Evolutionary conservation across 257 asterid genomes (phyloP).

Genomic region (Nicotiana benthamiana): DNA sequence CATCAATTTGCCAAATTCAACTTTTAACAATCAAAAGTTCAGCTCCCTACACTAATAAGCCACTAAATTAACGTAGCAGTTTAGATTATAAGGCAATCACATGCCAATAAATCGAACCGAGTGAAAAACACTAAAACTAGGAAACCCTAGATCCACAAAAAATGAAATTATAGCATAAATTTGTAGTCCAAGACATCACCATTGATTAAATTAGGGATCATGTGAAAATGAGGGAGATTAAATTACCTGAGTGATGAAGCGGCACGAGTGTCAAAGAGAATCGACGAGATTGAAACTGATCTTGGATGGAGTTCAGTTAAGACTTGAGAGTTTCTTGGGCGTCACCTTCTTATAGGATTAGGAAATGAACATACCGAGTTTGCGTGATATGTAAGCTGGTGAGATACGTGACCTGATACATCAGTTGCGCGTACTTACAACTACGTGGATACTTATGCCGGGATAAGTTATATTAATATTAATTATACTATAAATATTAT

Average conservation of each 20-base stretch:
- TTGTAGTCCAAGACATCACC: neutral
- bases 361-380: neutral
- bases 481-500: too few species aligned
- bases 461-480: too few species aligned
- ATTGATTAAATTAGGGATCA: neutral
- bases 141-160: slow-evolving; percentile 1
- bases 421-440: neutral
- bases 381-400: slow-evolving; percentile 9
- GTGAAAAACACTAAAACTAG: neutral
- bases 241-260: neutral
- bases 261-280: neutral
- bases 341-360: neutral
- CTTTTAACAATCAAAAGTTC: neutral
- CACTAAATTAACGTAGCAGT: neutral
- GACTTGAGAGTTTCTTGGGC: neutral
- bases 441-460: too few species aligned
- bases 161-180: neutral
- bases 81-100: neutral
- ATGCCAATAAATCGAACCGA: neutral
- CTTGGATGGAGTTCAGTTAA: neutral
- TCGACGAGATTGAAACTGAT: neutral
- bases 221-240: neutral
- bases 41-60: neutral
- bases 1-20: neutral
- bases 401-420: neutral